Evolutionary conservation across 371 early-diverging fungal genomes (phyloP).

Genomic region (Furculomyces boomerangus): DNA sequence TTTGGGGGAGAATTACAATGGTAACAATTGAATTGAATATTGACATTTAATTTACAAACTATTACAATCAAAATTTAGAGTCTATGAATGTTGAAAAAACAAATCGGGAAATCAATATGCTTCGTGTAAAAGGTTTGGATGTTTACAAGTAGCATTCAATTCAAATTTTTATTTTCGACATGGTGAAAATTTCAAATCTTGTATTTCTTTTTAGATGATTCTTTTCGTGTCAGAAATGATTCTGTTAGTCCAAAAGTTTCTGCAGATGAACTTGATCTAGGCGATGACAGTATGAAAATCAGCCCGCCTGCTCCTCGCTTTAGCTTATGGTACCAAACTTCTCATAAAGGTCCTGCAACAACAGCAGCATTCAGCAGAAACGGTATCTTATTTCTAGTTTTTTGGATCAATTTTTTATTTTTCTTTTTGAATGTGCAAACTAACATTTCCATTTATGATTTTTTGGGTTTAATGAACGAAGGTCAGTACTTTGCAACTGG

Average conservation of each 20-base stretch:
- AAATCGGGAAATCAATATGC: neutral
- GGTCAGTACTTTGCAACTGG: constrained; percentile 78
- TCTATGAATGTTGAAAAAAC: neutral
- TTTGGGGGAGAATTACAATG: neutral
- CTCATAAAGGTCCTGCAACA: constrained; percentile 23
- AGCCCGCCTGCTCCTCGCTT: constrained; percentile 5
- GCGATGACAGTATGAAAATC: neutral
- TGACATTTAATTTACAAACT: too few relatives aligned
- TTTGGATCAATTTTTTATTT: neutral
- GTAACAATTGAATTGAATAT: neutral
- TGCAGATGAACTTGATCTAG: neutral
- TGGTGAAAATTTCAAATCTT: neutral
- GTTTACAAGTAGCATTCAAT: too few relatives aligned
- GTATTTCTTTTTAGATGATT: too few relatives aligned
- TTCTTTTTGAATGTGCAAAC: neutral
- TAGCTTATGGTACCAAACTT: constrained; percentile 18
- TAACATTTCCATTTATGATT: neutral
- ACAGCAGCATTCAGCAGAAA: constrained; percentile 22
- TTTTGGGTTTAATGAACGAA: neutral
- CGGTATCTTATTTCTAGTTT: constrained; percentile 1
- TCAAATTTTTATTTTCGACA: too few relatives aligned
- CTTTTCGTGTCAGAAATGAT: neutral
- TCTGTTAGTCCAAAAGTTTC: neutral
- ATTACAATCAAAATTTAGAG: neutral
- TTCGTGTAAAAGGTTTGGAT: too few relatives aligned